A percentile compares a stretch with the other conserved stretches of the same genome.
Evolutionary conservation across 2,329 filamentous ascomycete genomes (phyloP).

Genomic region (Westerdykella ornata): DNA sequence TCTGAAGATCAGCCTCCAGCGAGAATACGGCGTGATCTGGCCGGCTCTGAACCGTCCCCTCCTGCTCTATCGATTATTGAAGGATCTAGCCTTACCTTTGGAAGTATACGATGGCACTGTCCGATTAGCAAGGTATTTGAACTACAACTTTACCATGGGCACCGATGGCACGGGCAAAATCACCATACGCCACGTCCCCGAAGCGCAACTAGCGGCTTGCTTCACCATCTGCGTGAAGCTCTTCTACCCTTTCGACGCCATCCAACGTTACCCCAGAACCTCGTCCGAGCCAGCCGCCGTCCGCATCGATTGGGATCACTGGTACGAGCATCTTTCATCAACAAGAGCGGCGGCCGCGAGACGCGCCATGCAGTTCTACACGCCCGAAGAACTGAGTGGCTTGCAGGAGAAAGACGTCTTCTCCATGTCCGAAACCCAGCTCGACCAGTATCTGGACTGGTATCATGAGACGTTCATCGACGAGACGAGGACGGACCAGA

Average conservation of each 20-base stretch:
- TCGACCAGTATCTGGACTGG: constrained; percentile 76
- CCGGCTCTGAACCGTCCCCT: constrained; percentile 66
- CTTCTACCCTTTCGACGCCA: constrained; percentile 62
- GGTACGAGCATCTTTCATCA: constrained; percentile 42
- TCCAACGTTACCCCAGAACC: constrained; percentile 44
- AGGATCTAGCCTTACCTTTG: constrained; percentile 66
- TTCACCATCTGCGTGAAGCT: constrained; percentile 73
- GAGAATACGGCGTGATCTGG: constrained; percentile 63
- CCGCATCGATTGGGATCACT: constrained; percentile 65
- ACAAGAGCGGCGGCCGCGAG: constrained; percentile 2
- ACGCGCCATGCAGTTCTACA: constrained; percentile 13
- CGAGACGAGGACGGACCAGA: constrained; percentile 36
- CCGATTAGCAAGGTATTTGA: constrained; percentile 48
- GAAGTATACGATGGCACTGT: constrained; percentile 58
- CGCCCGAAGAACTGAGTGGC: constrained; percentile 44
- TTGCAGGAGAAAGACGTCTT: constrained; percentile 58
- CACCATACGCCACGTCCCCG: constrained; percentile 47
- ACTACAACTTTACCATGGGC: constrained; percentile 54
- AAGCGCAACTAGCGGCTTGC: constrained; percentile 64
- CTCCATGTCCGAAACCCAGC: constrained; percentile 52
- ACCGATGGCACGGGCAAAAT: constrained; percentile 22
- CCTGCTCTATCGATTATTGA: constrained; percentile 62
- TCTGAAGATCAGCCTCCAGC: constrained; percentile 56
- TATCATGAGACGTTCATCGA: constrained; percentile 61
- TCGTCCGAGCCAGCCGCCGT: constrained; percentile 52